Base-by-base conservation (phyloP, 192 early-diverging fungal species). In the Pilaira anomala region DNA sequence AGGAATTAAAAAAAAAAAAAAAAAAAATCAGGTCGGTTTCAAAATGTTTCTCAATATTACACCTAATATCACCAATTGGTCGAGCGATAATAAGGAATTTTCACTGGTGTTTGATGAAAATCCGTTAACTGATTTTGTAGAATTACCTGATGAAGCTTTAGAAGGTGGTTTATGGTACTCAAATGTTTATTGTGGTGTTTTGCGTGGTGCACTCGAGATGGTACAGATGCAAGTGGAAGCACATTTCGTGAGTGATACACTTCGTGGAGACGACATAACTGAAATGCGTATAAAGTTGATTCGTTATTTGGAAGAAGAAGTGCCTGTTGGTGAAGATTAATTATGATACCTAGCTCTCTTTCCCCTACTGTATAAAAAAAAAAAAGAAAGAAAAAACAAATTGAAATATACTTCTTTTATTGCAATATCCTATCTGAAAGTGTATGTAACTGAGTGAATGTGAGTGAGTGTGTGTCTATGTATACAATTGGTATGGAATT, bases 141-240 rank as follows among this genome's bases (percentile, higher is more conserved):
- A 99, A 71, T 80, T 99, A 52, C 97, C 97, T 11, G 87, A 90
- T 21, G 88, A 88, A 64, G 78, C 84, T 2, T 62, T 83, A 16
- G 77, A 87, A 60, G 81, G 80, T 12, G 92, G 88, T 19, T 76
- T 99, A 60, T 97, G 94, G 95, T 99, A 96, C 69, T 96, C 93
- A 22, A 99, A 99, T 65, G 85, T 98, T 22, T 77, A 96, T 33
- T 95, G 93, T 65, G 97, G 97, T 1, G 92, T 98, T 2, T 66
- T 99, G 48, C 83, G 97, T 14, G 97, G 95, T 3, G 90, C 95
- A 7, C 77, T 98, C 40, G 97, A 99, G 63, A 98, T 99, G 94
- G 92, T 88, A 29, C 89, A 93, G 72, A 87, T 99, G 87, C 94
- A 96, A 66, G 87, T 93, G 3, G 92, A 97, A 66, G 80, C 83